phyloP scores from a whole-genome alignment of 2,329 filamentous ascomycete genomes.

The Monosporascus sp. region DNA sequence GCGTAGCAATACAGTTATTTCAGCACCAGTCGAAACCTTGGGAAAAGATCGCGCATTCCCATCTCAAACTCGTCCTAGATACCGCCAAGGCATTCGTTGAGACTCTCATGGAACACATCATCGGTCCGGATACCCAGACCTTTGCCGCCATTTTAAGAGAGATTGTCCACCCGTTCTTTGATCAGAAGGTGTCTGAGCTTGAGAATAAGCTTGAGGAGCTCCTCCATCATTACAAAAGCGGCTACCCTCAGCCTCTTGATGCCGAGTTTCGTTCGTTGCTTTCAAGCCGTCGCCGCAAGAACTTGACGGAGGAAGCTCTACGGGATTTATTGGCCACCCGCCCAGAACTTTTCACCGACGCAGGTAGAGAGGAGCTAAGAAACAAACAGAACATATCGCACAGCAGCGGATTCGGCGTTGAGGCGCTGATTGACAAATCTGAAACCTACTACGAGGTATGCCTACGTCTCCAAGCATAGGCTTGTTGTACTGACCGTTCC shows the following conservation, averaged over 20 bases:
- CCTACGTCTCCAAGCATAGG: background rate
- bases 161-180: conserved; percentile 21
- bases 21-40: conserved; percentile 33
- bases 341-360: conserved; percentile 19
- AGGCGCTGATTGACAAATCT: conserved; percentile 39
- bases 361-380: conserved; percentile 12
- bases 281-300: conserved; percentile 7
- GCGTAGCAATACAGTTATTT: conserved; percentile 35
- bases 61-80: conserved; percentile 27
- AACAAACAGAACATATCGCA: background rate
- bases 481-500: conserved; percentile 1
- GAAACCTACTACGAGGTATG: conserved; percentile 38
- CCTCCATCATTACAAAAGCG: conserved; percentile 30
- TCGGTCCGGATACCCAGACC: conserved; percentile 20
- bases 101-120: conserved; percentile 28
- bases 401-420: conserved; percentile 29
- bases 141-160: conserved; percentile 16
- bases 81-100: conserved; percentile 33
- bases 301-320: conserved; percentile 8
- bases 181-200: conserved; percentile 20
- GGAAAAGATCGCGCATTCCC: conserved; percentile 30
- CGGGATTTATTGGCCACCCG: conserved; percentile 10
- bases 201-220: conserved; percentile 34
- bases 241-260: conserved; percentile 29
- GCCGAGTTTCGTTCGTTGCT: conserved; percentile 22